Evolutionary conservation across 495 filamentous ascomycete genomes (phyloP).

Genomic region (Aspergillus kassunensis): DNA sequence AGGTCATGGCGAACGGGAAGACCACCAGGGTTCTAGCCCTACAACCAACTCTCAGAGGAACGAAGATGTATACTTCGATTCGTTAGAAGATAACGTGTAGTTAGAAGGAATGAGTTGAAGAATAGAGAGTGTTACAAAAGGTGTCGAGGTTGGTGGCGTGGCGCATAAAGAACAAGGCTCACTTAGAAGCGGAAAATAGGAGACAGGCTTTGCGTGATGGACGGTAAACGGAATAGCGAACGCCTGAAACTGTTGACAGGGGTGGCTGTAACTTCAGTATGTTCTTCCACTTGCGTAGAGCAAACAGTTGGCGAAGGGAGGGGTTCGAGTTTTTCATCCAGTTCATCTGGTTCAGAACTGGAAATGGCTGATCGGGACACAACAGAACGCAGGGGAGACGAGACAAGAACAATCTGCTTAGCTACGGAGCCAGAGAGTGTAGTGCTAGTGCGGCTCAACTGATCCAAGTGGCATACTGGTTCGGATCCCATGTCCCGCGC

Average conservation of each 20-base stretch:
- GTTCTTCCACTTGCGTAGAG: not conserved
- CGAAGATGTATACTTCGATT: too few relatives aligned
- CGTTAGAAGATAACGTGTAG: too few relatives aligned
- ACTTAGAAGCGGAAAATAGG: slow-evolving; percentile 5
- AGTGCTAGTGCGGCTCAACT: not conserved
- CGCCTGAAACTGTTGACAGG: not conserved
- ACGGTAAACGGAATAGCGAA: slow-evolving; percentile 11
- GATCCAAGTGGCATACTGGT: slow-evolving; percentile 1
- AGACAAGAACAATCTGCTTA: slow-evolving; percentile 13
- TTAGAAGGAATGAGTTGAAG: too few relatives aligned
- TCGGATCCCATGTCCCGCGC: not conserved
- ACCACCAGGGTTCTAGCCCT: not conserved
- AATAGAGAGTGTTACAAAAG: too few relatives aligned
- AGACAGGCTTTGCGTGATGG: slow-evolving; percentile 13
- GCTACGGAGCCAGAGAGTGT: slow-evolving; percentile 12
- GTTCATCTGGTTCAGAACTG: not conserved
- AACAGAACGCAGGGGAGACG: slow-evolving; percentile 11
- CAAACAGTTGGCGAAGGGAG: not conserved
- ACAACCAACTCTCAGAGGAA: too few relatives aligned
- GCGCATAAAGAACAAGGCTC: not conserved
- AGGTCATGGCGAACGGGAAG: not conserved
- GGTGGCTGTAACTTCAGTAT: not conserved
- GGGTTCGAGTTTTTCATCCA: not conserved
- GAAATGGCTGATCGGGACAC: slow-evolving; percentile 11
- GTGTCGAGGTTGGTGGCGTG: not conserved